Evolutionary conservation across 306 rosid species (phyloP), one percentile per base, ranked within the genome.

Genomic region (Prinsepia uniflora): DNA sequence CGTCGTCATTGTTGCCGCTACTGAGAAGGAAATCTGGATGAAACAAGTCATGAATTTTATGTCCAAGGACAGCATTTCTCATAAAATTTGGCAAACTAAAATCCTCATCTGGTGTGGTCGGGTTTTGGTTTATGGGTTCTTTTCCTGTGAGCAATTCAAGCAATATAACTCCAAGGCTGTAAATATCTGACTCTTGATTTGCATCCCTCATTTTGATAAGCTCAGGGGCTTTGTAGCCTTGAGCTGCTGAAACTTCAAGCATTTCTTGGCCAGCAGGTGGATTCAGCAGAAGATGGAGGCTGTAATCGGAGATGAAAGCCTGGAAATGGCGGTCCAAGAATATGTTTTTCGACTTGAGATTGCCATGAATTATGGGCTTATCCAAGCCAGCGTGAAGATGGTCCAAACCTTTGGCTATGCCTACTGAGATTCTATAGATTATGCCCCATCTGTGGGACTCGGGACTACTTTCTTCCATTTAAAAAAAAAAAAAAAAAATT

Each of bases 201-300:
- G 88, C 99, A 74, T 91, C 89, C 79, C 77, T 89, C 96, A 89
- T 89, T 68, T 91, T 91, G 79, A 91, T 81, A 46, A 91, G 89
- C 71, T 95, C 99, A 1, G 96, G 97, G 2, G 99, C 87, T 67
- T 86, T 95, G 74, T 95, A 95, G 50, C 99, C 99, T 66, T 87
- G 78, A 57, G 83, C 75, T 61, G 91, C 92, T 14, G 92, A 89
- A 60, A 77, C 71, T 53, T 91, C 96, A 19, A 95, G 97, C 92
- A 95, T 82, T 87, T 91, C 93, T 76, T 84, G 99, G 72, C 86
- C 81, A 5, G 96, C 86, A 36, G 92, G 84, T 10, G 96, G 86
- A 63, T 86, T 89, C 76, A 95, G 54, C 67, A 95, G 89, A 68
- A 95, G 96, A 74, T 87, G 90, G 6, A 89, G 81, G 53, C 92